Conservation (phyloP, 2,329 filamentous ascomycete species). For the Tolypocladium capitatum region DNA sequence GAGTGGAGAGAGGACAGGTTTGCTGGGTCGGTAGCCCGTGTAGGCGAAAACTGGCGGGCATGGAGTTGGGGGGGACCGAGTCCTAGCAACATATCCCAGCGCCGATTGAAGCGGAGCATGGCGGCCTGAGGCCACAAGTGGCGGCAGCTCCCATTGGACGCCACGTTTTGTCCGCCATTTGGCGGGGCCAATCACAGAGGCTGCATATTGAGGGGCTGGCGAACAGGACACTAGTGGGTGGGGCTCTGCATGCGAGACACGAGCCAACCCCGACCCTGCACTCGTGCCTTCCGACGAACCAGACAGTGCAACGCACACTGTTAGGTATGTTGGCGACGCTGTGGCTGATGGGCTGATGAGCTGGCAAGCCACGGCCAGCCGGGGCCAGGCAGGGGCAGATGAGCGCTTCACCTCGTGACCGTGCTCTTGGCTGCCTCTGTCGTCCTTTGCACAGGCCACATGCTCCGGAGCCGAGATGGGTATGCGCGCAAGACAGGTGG, state of each 20-base stretch:
- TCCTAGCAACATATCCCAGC: constrained; percentile 6
- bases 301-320: neutral
- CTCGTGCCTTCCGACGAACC: neutral
- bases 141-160: constrained; percentile 3
- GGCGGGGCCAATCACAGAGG: constrained; percentile 1
- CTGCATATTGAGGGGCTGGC: fast-evolving
- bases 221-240: neutral
- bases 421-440: too few species aligned
- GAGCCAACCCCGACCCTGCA: neutral
- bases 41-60: constrained; percentile 7
- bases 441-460: too few species aligned
- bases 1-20: too few species aligned
- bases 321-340: neutral
- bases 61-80: constrained; percentile 4
- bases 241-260: neutral
- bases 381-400: neutral
- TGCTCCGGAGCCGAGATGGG: neutral
- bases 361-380: neutral
- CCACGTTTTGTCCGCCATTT: constrained; percentile 3
- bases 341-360: neutral
- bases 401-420: neutral
- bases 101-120: neutral
- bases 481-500: neutral
- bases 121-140: constrained; percentile 7
- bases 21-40: too few species aligned